A percentile compares a stretch with the other conserved stretches of the same genome.
Conservation (phyloP, 106 monocot species). For the Iris macrosiphon region DNA sequence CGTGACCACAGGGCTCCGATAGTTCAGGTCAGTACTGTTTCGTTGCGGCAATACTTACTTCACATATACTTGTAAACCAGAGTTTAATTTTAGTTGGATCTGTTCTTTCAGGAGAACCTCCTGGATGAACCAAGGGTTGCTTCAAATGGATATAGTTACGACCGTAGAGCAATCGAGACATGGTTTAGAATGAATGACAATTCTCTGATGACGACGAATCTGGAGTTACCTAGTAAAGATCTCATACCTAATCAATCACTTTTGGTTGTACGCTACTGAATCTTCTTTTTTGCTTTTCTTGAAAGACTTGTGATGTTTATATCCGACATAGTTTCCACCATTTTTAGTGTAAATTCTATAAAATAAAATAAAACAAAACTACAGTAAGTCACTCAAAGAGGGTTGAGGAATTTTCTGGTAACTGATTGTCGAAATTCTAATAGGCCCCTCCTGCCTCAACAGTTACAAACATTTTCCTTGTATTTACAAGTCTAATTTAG, state of each 20-base stretch:
- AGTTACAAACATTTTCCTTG: no score
- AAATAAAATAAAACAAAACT: no score
- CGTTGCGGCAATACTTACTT: background rate
- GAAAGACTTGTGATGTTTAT: no score
- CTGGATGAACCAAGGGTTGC: constrained; percentile 69
- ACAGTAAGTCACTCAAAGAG: no score
- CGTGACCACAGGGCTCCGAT: constrained; percentile 46
- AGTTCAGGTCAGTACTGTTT: constrained; percentile 33
- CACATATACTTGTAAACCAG: background rate
- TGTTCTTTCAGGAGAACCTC: background rate
- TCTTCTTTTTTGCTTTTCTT: no score
- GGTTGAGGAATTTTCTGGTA: no score
- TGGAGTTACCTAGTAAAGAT: constrained; percentile 27
- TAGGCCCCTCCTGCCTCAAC: no score
- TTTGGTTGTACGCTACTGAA: no score
- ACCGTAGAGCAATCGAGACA: constrained; percentile 47
- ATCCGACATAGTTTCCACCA: no score
- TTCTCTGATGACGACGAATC: constrained; percentile 65
- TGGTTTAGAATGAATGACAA: constrained; percentile 58
- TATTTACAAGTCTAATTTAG: no score
- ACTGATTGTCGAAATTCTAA: no score
- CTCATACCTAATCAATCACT: constrained; percentile 58
- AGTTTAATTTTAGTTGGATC: background rate
- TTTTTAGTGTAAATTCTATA: no score
- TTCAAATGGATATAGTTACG: constrained; percentile 67